Evolutionary conservation across 2,329 filamentous ascomycete genomes (phyloP).

Genomic region (Apiospora marii): DNA sequence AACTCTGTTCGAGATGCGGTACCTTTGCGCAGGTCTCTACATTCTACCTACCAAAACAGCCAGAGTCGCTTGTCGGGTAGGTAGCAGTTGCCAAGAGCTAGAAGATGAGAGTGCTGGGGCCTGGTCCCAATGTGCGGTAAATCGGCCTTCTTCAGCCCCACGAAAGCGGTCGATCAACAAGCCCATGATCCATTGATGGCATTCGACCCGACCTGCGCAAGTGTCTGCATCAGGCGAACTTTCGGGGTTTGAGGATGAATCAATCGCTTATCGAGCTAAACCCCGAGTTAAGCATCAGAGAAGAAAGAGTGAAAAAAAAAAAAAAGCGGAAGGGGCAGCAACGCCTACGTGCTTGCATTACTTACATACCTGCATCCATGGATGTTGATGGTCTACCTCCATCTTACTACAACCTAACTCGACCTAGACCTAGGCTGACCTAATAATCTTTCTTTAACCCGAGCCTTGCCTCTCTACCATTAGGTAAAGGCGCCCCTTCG

Average conservation of each 20-base stretch:
- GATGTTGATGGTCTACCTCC: background rate
- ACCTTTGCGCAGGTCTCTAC: background rate
- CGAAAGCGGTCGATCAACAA: constrained; percentile 13
- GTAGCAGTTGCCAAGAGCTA: background rate
- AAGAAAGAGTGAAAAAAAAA: background rate
- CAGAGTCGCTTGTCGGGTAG: background rate
- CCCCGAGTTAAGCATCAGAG: background rate
- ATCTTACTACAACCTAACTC: constrained; percentile 4
- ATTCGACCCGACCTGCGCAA: background rate
- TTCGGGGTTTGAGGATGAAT: constrained; percentile 8
- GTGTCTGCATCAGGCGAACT: constrained; percentile 7
- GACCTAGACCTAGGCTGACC: constrained; percentile 14
- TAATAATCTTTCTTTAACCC: background rate
- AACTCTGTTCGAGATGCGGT: background rate
- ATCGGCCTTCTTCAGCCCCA: constrained; percentile 11
- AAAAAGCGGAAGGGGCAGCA: background rate
- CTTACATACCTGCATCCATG: background rate
- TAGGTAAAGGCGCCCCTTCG: background rate
- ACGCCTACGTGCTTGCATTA: background rate
- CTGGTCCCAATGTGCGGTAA: constrained; percentile 1
- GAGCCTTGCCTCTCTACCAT: background rate
- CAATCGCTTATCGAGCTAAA: constrained; percentile 10
- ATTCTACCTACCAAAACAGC: background rate
- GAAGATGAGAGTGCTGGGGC: background rate
- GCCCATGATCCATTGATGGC: background rate